Conservation (phyloP, 2,329 filamentous ascomycete genomes). For the Trichoderma semiorbis region DNA sequence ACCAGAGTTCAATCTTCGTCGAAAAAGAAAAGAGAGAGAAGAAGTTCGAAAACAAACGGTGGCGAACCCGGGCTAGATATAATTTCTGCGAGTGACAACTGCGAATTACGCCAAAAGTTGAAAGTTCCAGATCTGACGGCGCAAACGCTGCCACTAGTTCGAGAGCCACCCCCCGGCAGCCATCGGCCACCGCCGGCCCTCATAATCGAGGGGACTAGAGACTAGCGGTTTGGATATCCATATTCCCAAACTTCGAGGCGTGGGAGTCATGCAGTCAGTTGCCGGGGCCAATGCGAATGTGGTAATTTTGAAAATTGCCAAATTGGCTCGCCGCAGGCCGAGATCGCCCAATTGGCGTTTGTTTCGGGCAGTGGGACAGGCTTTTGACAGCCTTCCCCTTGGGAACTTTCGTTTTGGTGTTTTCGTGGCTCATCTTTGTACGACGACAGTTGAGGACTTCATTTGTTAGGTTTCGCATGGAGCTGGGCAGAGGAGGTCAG, state of each 20-base stretch:
- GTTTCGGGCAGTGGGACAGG: background rate
- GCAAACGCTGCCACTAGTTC: slow-evolving; percentile 4
- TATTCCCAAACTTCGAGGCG: background rate
- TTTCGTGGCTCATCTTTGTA: background rate
- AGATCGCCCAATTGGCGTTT: slow-evolving; percentile 1
- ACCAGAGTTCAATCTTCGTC: background rate
- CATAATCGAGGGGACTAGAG: background rate
- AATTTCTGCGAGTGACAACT: background rate
- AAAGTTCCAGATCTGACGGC: background rate
- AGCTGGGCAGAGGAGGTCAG: background rate
- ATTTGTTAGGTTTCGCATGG: background rate
- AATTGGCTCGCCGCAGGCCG: slow-evolving; percentile 8
- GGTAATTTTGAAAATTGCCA: slow-evolving; percentile 13
- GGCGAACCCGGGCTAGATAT: slow-evolving; percentile 7
- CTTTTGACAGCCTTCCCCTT: background rate
- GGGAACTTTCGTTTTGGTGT: background rate
- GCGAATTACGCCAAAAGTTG: background rate
- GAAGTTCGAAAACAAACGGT: background rate
- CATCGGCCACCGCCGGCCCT: slow-evolving; percentile 18
- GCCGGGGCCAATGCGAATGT: background rate
- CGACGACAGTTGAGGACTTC: background rate
- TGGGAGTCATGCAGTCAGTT: slow-evolving; percentile 6
- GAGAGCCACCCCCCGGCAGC: background rate
- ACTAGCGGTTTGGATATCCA: background rate
- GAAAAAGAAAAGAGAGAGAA: background rate